phyloP scores from a whole-genome alignment of 352 stramenopile genomes.

The Phytophthora sansomeana region DNA sequence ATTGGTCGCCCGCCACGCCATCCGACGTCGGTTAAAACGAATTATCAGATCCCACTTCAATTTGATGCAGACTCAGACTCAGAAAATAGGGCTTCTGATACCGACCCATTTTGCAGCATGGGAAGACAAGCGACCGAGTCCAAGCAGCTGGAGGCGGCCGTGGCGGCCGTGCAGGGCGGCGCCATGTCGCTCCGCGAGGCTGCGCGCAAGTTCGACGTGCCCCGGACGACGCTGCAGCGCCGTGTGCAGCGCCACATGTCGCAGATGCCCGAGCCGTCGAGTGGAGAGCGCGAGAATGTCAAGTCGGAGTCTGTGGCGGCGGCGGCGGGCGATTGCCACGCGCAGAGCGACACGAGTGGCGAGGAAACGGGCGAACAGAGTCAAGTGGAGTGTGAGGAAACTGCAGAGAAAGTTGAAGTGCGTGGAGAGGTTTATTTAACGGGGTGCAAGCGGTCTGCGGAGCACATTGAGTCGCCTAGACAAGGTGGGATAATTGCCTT shows the following conservation, averaged over 20 bases:
- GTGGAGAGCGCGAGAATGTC: slow-evolving; percentile 17
- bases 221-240: slow-evolving; percentile 81
- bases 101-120: slow-evolving; percentile 17
- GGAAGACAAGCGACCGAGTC: slow-evolving; percentile 21
- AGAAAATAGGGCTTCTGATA: neutral
- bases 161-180: slow-evolving; percentile 60
- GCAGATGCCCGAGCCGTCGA: neutral
- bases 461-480: slow-evolving; percentile 39
- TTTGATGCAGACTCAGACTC: neutral
- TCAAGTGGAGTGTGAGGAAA: slow-evolving; percentile 13
- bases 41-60: slow-evolving; percentile 27
- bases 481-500: slow-evolving; percentile 33
- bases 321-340: slow-evolving; percentile 12
- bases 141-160: slow-evolving; percentile 57
- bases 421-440: slow-evolving; percentile 5
- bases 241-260: slow-evolving; percentile 44
- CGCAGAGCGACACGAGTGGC: slow-evolving; percentile 28
- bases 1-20: slow-evolving; percentile 44
- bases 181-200: slow-evolving; percentile 80
- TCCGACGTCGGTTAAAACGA: slow-evolving; percentile 23
- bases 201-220: slow-evolving; percentile 71
- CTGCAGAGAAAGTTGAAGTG: neutral
- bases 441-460: slow-evolving; percentile 59
- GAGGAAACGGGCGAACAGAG: slow-evolving; percentile 10
- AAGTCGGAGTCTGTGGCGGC: slow-evolving; percentile 15